Percentiles rank a stretch among this genome's conserved stretches.
Evolutionary conservation across 352 stramenopile species (phyloP).

Genomic region (Phytophthora cactorum): DNA sequence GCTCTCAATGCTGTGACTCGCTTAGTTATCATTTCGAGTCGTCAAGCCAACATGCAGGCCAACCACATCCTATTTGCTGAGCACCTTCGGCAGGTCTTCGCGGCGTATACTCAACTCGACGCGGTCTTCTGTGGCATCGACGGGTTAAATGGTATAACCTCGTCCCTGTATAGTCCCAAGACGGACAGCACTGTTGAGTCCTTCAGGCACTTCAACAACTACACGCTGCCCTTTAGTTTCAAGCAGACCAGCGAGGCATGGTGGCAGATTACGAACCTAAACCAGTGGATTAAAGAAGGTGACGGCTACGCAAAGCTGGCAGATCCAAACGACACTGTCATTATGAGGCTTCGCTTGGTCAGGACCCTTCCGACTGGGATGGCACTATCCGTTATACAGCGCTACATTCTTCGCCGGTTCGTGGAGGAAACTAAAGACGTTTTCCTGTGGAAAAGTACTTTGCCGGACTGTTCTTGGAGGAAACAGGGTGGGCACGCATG

Average conservation of each 20-base stretch:
- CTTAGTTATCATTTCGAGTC: constrained; percentile 3
- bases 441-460: constrained; percentile 11
- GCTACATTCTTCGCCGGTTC: constrained; percentile 7
- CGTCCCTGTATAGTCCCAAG: neutral
- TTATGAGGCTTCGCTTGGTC: neutral
- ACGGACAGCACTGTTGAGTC: neutral
- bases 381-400: neutral
- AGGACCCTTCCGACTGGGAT: neutral
- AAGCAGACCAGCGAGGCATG: constrained; percentile 4
- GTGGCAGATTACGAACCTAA: constrained; percentile 9
- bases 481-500: constrained; percentile 7
- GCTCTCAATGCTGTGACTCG: neutral
- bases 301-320: constrained; percentile 2
- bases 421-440: neutral
- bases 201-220: constrained; percentile 7
- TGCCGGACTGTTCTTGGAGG: constrained; percentile 3
- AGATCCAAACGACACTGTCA: constrained; percentile 3
- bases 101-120: constrained; percentile 14
- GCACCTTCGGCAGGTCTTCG: constrained; percentile 20
- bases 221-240: constrained; percentile 9
- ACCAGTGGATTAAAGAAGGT: constrained; percentile 4
- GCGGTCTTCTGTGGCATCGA: constrained; percentile 1
- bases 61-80: constrained; percentile 16
- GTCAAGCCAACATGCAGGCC: constrained; percentile 2
- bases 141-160: constrained; percentile 1